Conservation (phyloP, 768 basidiomycete genomes). For the Boletus subparvulus region DNA sequence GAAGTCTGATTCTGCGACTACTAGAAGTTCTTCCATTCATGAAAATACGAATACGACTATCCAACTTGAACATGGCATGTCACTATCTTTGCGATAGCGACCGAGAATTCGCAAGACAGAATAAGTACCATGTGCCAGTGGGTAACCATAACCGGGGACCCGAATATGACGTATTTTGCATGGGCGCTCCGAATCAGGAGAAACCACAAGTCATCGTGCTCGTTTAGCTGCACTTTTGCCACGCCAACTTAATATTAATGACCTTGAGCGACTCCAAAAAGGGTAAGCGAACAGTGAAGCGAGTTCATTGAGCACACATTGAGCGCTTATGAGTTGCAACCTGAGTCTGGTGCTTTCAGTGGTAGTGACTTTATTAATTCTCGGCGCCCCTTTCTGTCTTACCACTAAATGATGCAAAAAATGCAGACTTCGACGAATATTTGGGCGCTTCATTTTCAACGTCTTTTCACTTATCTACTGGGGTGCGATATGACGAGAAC, state of each 20-base stretch:
- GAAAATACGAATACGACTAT: neutral
- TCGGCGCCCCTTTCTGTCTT: neutral
- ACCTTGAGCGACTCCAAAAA: too few species aligned
- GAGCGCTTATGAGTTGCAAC: too few species aligned
- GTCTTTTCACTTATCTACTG: neutral
- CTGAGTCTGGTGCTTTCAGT: neutral
- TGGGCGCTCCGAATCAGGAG: neutral
- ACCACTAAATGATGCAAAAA: neutral
- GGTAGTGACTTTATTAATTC: neutral
- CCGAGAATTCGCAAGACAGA: neutral
- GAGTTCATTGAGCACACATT: too few species aligned
- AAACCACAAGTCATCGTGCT: too few species aligned
- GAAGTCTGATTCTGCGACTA: neutral
- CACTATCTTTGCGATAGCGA: conserved; percentile 1
- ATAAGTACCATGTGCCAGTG: neutral
- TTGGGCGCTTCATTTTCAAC: neutral
- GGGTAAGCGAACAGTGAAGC: too few species aligned
- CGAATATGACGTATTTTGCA: neutral
- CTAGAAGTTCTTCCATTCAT: neutral
- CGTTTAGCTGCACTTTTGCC: too few species aligned
- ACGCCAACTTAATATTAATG: too few species aligned
- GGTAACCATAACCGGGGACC: neutral
- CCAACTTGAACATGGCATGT: neutral
- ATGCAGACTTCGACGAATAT: neutral
- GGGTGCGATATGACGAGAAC: neutral